These are phyloP conservation scores for Coelastrella sp. DNA, from an alignment of 139 green algal species.

Conservation along the genomic window DNA sequence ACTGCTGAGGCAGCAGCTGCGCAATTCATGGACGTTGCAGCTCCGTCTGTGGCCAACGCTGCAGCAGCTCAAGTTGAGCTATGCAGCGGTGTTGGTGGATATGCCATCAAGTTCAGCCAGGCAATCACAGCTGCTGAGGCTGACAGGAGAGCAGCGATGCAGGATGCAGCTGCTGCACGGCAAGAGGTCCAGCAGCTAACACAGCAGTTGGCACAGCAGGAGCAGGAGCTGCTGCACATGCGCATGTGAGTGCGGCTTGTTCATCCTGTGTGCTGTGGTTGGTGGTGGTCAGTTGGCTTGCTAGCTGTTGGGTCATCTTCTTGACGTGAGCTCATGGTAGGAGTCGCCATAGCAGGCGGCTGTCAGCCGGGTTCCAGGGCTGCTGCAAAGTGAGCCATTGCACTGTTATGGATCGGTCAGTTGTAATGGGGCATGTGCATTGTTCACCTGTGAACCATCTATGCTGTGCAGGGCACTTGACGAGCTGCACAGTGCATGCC, in stretches of 20 bases:
- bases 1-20: slow-evolving; percentile 8
- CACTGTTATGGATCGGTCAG: too few relatives aligned
- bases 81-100: not conserved
- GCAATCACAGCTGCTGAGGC: slow-evolving; percentile 9
- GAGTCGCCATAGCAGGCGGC: not conserved
- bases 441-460: not conserved
- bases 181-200: not conserved
- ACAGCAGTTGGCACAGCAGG: slow-evolving; percentile 21
- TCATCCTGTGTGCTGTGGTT: not conserved
- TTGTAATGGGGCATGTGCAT: too few relatives aligned
- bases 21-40: not conserved
- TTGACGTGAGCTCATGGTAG: not conserved
- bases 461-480: slow-evolving; percentile 14
- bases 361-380: not conserved
- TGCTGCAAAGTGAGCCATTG: too few relatives aligned
- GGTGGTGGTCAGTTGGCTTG: not conserved
- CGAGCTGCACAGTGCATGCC: not conserved
- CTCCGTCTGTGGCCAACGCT: not conserved
- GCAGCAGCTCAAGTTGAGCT: not conserved
- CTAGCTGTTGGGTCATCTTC: not conserved
- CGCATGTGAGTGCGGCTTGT: not conserved
- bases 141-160: not conserved
- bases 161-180: not conserved
- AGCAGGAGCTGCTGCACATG: slow-evolving; percentile 41
- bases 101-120: slow-evolving; percentile 12